phyloP scores from a whole-genome alignment of 2,329 filamentous ascomycete genomes.

The Chaetomium sp. region DNA sequence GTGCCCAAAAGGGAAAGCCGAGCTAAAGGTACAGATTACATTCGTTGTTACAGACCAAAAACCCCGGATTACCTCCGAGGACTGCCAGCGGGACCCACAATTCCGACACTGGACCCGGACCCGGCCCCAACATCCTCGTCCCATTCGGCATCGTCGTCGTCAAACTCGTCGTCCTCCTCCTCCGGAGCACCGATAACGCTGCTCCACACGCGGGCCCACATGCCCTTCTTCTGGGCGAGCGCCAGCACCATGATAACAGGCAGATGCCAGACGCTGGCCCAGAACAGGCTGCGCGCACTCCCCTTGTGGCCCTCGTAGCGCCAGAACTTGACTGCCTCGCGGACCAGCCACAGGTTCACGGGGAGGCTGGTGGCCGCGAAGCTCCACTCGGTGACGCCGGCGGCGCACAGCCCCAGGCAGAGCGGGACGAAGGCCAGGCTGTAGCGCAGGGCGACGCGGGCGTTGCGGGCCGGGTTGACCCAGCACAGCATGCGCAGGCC shows the following conservation, averaged over 20 bases:
- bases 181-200: slow-evolving; percentile 61
- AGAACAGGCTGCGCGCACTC: slow-evolving; percentile 83
- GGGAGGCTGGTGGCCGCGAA: slow-evolving; percentile 80
- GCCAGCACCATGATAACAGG: slow-evolving; percentile 87
- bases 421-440: slow-evolving; percentile 83
- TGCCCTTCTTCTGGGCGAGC: slow-evolving; percentile 88
- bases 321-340: slow-evolving; percentile 82
- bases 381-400: slow-evolving; percentile 79
- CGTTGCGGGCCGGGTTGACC: slow-evolving; percentile 83
- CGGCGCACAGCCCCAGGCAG: slow-evolving; percentile 76
- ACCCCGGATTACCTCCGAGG: slow-evolving; percentile 5
- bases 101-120: slow-evolving; percentile 2
- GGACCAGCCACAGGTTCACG: slow-evolving; percentile 83
- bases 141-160: slow-evolving; percentile 54
- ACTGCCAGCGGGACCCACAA: slow-evolving; percentile 1
- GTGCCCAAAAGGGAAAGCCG: background rate
- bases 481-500: slow-evolving; percentile 77
- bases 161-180: slow-evolving; percentile 53
- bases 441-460: slow-evolving; percentile 85
- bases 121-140: background rate
- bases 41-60: slow-evolving; percentile 6
- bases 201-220: slow-evolving; percentile 82
- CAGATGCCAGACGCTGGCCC: slow-evolving; percentile 97
- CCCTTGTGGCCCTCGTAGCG: slow-evolving; percentile 74
- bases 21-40: background rate